These are phyloP conservation scores for Tuber aestivum DNA, from an alignment of 495 filamentous ascomycete species.

Conservation along the genomic window DNA sequence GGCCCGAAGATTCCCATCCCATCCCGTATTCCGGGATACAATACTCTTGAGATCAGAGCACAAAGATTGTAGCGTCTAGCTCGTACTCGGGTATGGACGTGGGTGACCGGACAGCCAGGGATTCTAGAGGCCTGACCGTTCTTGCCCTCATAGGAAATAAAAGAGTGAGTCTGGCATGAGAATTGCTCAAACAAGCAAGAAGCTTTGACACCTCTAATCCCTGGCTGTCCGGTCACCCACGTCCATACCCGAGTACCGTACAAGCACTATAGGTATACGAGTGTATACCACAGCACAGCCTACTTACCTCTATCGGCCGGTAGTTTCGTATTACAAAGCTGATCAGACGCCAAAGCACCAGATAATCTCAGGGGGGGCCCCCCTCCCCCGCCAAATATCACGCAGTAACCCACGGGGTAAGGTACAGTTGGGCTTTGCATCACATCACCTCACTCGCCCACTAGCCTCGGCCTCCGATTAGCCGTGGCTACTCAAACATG, in stretches of 20 bases:
- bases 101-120: too few species aligned
- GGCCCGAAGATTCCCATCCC: not conserved
- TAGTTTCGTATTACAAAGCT: not conserved
- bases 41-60: not conserved
- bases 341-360: not conserved
- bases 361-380: not conserved
- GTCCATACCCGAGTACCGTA: too few species aligned
- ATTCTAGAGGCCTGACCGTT: too few species aligned
- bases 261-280: too few species aligned
- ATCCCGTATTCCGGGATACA: not conserved
- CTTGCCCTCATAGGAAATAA: too few species aligned
- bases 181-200: too few species aligned
- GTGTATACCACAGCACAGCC: not conserved
- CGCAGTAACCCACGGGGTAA: not conserved
- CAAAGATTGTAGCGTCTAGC: not conserved
- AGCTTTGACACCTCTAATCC: too few species aligned
- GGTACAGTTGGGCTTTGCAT: not conserved
- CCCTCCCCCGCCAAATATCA: not conserved
- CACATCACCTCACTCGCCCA: not conserved
- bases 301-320: not conserved
- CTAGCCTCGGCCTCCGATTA: not conserved
- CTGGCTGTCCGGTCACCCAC: too few species aligned
- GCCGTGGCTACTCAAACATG: not conserved
- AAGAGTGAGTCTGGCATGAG: too few species aligned
- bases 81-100: too few species aligned